Percentiles rank a stretch among this genome's conserved stretches.
Evolutionary conservation across 208 protist species (phyloP).

Genomic region (Vickermania ingenoplastis): DNA sequence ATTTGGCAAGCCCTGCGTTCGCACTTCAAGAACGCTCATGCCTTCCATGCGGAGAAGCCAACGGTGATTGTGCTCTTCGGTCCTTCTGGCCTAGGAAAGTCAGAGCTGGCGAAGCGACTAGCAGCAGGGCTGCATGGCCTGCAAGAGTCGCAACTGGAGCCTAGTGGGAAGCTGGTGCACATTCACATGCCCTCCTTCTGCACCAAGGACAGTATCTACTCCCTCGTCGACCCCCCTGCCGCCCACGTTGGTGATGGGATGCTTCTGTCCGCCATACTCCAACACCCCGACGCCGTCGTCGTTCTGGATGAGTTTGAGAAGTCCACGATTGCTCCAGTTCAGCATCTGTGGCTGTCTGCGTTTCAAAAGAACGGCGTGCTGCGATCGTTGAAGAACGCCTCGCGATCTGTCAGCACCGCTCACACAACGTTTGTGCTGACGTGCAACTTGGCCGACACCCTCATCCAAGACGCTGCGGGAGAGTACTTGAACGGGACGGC

Average conservation of each 20-base stretch:
- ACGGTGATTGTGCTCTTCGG: slow-evolving; percentile 79
- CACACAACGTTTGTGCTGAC: slow-evolving; percentile 73
- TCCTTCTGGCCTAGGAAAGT: slow-evolving; percentile 78
- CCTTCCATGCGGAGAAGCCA: slow-evolving; percentile 67
- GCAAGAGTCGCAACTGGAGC: slow-evolving; percentile 30
- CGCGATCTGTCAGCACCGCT: slow-evolving; percentile 61
- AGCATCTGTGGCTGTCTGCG: slow-evolving; percentile 81
- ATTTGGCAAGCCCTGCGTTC: slow-evolving; percentile 36
- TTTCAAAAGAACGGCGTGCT: slow-evolving; percentile 82
- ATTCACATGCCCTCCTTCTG: slow-evolving; percentile 83
- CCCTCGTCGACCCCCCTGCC: slow-evolving; percentile 76
- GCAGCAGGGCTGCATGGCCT: slow-evolving; percentile 48
- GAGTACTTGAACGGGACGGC: slow-evolving; percentile 26
- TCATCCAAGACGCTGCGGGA: slow-evolving; percentile 22
- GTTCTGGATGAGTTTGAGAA: slow-evolving; percentile 88
- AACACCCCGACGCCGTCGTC: slow-evolving; percentile 58
- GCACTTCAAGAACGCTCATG: slow-evolving; percentile 48
- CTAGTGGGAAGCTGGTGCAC: slow-evolving; percentile 58
- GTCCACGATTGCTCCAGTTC: slow-evolving; percentile 61
- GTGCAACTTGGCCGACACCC: slow-evolving; percentile 60
- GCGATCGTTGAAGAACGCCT: slow-evolving; percentile 69
- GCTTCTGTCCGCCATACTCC: slow-evolving; percentile 60
- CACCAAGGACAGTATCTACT: slow-evolving; percentile 83
- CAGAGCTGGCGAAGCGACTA: slow-evolving; percentile 60
- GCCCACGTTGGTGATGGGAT: slow-evolving; percentile 77